A percentile compares a stretch with the other conserved stretches of the same genome.
phyloP scores from a whole-genome alignment of 2,329 filamentous ascomycete species.

The Xylariales sp. region DNA sequence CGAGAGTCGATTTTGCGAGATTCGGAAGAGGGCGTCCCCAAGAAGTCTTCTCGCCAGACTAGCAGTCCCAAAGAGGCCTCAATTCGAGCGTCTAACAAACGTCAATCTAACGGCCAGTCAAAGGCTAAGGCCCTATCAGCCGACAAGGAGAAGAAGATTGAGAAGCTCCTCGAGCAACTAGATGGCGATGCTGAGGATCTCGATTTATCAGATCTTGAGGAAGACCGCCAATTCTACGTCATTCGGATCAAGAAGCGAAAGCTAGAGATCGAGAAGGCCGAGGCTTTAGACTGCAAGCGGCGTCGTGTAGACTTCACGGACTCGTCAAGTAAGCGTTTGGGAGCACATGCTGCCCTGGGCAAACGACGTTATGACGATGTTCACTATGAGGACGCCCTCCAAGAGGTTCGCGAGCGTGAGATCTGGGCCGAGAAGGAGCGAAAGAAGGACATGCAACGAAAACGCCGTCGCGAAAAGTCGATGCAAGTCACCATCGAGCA shows the following conservation, averaged over 20 bases:
- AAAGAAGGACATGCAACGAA: slow-evolving; percentile 99
- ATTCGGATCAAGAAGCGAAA: slow-evolving; percentile 63
- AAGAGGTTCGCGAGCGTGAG: slow-evolving; percentile 85
- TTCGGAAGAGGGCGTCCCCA: slow-evolving; percentile 37
- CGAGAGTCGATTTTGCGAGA: slow-evolving; percentile 48
- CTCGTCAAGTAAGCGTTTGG: slow-evolving; percentile 57
- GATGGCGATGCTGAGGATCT: slow-evolving; percentile 36
- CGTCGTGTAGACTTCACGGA: slow-evolving; percentile 56
- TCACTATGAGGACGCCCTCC: slow-evolving; percentile 75
- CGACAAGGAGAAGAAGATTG: slow-evolving; percentile 65
- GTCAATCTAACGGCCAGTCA: slow-evolving; percentile 55
- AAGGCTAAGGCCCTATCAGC: slow-evolving; percentile 46
- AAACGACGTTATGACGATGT: slow-evolving; percentile 72
- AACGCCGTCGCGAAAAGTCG: slow-evolving; percentile 90
- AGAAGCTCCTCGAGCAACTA: slow-evolving; percentile 53
- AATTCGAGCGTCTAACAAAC: slow-evolving; percentile 48
- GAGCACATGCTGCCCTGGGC: slow-evolving; percentile 64
- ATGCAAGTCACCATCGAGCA: slow-evolving; percentile 90
- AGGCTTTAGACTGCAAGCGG: slow-evolving; percentile 60
- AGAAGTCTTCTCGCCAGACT: slow-evolving; percentile 42
- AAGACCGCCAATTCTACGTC: slow-evolving; percentile 43
- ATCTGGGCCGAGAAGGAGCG: slow-evolving; percentile 94
- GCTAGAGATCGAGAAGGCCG: slow-evolving; percentile 58
- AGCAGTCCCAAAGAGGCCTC: slow-evolving; percentile 39
- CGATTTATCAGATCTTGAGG: slow-evolving; percentile 36